Percentiles rank a stretch among this genome's conserved stretches.
phyloP scores from a whole-genome alignment of 75 land plant genomes.

The Larix kaempferi region DNA sequence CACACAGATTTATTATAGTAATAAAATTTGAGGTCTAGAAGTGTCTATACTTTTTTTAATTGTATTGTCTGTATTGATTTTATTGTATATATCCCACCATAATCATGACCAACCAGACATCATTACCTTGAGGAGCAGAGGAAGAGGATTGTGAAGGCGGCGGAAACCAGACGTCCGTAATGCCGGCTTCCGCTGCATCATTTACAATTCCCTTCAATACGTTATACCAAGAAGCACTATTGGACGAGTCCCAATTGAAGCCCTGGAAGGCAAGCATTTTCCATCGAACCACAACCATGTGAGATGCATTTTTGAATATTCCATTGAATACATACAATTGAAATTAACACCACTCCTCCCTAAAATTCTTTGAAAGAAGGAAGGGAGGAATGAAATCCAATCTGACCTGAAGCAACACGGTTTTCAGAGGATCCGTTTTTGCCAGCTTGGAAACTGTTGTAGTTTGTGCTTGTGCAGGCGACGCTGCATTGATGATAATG shows the following conservation, averaged over 20 bases:
- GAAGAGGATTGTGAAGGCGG: conserved; percentile 46
- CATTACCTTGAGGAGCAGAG: conserved; percentile 44
- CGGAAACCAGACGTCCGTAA: conserved; percentile 43
- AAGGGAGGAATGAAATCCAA: background rate
- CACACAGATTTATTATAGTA: no score
- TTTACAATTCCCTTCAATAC: conserved; percentile 20
- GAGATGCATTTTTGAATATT: background rate
- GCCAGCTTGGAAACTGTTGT: no score
- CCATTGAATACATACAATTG: background rate
- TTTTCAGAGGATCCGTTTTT: background rate
- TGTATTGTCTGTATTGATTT: no score
- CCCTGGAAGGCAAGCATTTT: conserved; percentile 33
- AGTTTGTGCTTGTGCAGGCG: no score
- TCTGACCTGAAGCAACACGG: background rate
- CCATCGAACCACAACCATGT: background rate
- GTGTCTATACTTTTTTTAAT: no score
- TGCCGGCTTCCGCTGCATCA: conserved; percentile 33
- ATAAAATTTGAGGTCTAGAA: no score
- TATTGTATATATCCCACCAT: no score
- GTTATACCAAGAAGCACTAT: conserved; percentile 29
- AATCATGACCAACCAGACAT: no score
- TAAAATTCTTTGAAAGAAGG: background rate
- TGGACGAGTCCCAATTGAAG: conserved; percentile 53
- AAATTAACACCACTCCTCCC: background rate
- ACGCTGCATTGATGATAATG: no score